A percentile compares a stretch with the other conserved stretches of the same genome.
Evolutionary conservation across 2,329 filamentous ascomycete genomes (phyloP).

Genomic region (Pyrenophora tritici-repentis): DNA sequence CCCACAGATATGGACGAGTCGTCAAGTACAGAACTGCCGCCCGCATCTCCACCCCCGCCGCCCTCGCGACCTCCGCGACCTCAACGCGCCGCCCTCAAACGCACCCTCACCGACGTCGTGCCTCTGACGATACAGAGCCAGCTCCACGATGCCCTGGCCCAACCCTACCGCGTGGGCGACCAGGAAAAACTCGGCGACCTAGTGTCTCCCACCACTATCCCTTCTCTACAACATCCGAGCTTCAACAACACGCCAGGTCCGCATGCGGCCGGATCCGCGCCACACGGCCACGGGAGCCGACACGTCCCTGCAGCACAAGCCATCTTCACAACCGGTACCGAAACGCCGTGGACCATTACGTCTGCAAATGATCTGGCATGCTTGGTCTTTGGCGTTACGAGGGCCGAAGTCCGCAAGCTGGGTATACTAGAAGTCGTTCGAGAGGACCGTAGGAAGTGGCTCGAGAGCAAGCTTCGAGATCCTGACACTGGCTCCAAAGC

Average conservation of each 20-base stretch:
- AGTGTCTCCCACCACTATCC: constrained; percentile 54
- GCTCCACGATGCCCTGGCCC: constrained; percentile 81
- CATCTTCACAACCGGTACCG: constrained; percentile 94
- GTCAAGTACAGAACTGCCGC: constrained; percentile 24
- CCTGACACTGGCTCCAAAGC: constrained; percentile 57
- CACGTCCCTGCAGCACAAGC: constrained; percentile 92
- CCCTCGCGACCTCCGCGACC: constrained; percentile 32
- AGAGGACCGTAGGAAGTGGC: constrained; percentile 84
- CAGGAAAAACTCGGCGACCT: constrained; percentile 49
- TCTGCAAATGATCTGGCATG: constrained; percentile 96
- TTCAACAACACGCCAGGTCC: constrained; percentile 41
- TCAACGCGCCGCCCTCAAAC: constrained; percentile 70
- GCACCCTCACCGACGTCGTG: constrained; percentile 84
- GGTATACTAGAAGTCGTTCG: constrained; percentile 95
- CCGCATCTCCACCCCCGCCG: constrained; percentile 26
- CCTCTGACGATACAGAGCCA: constrained; percentile 77
- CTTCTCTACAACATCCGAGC: constrained; percentile 42
- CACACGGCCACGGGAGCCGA: constrained; percentile 86
- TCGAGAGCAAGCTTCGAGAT: constrained; percentile 80
- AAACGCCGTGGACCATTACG: constrained; percentile 91
- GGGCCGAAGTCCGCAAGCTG: constrained; percentile 89
- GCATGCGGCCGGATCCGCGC: constrained; percentile 49
- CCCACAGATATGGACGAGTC: constrained; percentile 20
- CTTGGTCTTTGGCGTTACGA: constrained; percentile 98
- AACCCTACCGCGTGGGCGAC: constrained; percentile 72